Evolutionary conservation across 768 basidiomycete species (phyloP), one percentile per base, ranked within the genome.

Genomic region (Candolleomyces aberdarensis): DNA sequence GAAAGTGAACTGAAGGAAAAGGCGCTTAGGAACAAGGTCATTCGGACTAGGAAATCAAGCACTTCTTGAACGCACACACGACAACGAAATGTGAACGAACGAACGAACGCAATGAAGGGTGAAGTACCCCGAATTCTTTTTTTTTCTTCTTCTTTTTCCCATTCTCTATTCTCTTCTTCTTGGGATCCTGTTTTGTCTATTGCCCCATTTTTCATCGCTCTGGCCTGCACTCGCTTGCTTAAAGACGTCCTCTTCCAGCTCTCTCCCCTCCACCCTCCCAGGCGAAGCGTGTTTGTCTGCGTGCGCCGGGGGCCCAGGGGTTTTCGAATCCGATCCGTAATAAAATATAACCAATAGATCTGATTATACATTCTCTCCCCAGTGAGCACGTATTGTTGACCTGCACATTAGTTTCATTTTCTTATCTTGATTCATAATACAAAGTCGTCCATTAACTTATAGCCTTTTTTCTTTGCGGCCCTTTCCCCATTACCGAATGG

Each of bases 1-100:
- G 92, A 94, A 69, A 92, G 83, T 63, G 92, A 94, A 68, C 69
- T 93, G 62, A 93, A 92, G 70, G 92, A 94, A 66, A 84, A 77
- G 69, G 90, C 91, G 14, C 71, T 94, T 69, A 82, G 92, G 67
- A 92, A 93, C 68, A 94, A 94, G 70, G 92, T 94, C 57, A 74
- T 83, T 69, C 79, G 87, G 69, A 89, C 87, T 32, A 78, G 90
- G 64, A 91, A 88, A 70, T 75, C 68, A 40, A 73, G 65, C 51
- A 15, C 51, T 29, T 52, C 51, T 61, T 65, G 49, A 51, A 9
- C 17, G 56, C 7, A 7, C 3, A 3, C 5, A 10, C 17, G 56
- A 40, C 29, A 5, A 22, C 17, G 1, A 20, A 46, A 20, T 2
- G 58, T 36, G 26, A 26, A 26, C 3, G 26, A 26, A 26, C 26